Conservation (phyloP, 441 rosid species). For the Populus hybrid region DNA sequence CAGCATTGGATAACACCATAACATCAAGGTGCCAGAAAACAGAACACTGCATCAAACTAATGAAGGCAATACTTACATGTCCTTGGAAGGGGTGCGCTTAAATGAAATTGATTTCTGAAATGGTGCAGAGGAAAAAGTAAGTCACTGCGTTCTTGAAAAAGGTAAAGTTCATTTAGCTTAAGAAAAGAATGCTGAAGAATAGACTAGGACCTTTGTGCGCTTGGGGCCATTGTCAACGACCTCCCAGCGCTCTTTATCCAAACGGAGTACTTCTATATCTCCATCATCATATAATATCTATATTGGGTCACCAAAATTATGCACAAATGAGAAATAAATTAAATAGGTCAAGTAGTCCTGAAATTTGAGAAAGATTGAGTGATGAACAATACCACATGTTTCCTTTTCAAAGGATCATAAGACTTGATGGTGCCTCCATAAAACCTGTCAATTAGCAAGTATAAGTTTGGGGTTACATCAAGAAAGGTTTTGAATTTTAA, state of each 20-base stretch:
- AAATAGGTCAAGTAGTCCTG: conserved; percentile 10
- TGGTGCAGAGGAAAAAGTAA: conserved; percentile 20
- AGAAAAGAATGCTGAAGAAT: conserved; percentile 17
- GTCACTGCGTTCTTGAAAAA: conserved; percentile 13
- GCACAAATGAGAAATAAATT: not conserved
- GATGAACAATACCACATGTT: conserved; percentile 77
- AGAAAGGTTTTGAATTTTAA: not conserved
- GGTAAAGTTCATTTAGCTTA: not conserved
- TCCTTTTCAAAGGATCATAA: conserved; percentile 77
- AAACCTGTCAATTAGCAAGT: conserved; percentile 60
- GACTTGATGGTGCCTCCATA: conserved; percentile 95
- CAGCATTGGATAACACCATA: not conserved
- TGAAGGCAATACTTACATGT: conserved; percentile 47
- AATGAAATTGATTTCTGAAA: conserved; percentile 61
- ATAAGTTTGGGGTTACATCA: conserved; percentile 13
- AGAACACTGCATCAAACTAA: not conserved
- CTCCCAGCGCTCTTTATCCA: conserved; percentile 97
- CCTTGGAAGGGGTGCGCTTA: conserved; percentile 39
- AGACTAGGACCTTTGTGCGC: conserved; percentile 56
- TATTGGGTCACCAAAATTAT: conserved; percentile 14
- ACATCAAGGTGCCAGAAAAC: not conserved
- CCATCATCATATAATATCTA: conserved; percentile 96
- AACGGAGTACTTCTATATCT: conserved; percentile 90
- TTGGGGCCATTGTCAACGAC: conserved; percentile 61
- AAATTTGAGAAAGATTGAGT: conserved; percentile 12